Evolutionary conservation across 352 stramenopile genomes (phyloP).

Genomic region (Thraustochytrium striatum): DNA sequence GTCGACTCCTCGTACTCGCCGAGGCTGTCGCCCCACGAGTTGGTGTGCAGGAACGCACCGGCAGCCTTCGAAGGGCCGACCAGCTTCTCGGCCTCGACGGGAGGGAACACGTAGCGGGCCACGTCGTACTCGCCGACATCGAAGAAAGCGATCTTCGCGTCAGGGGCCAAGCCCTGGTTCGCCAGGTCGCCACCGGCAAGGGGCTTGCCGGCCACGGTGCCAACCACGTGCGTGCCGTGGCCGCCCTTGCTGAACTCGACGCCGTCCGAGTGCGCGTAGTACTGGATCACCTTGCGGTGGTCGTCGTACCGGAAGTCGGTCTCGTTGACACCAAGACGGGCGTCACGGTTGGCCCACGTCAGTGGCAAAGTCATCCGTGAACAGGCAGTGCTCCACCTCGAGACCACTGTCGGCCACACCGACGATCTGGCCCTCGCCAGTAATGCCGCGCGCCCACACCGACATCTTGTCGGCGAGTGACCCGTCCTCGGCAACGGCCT

Average conservation of each 20-base stretch:
- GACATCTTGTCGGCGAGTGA: too few species aligned
- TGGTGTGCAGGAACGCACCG: too few species aligned
- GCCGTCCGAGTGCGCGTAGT: not conserved
- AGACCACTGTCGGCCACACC: too few species aligned
- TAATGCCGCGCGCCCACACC: too few species aligned
- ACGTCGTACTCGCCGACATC: slow-evolving; percentile 68
- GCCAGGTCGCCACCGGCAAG: slow-evolving; percentile 33
- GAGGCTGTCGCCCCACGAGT: too few species aligned
- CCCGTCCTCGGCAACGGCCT: too few species aligned
- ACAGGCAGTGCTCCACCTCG: too few species aligned
- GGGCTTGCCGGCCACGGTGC: slow-evolving; percentile 67
- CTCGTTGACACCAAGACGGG: too few species aligned
- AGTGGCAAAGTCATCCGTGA: too few species aligned
- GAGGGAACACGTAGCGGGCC: slow-evolving; percentile 53
- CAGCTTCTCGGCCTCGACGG: slow-evolving; percentile 60
- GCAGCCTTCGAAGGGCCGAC: slow-evolving; percentile 49
- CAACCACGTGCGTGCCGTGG: slow-evolving; percentile 77
- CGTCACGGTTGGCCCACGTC: too few species aligned
- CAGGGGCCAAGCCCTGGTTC: slow-evolving; percentile 64
- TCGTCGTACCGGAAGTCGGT: not conserved
- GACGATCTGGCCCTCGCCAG: too few species aligned
- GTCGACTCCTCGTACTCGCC: too few species aligned
- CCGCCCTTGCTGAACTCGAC: slow-evolving; percentile 54
- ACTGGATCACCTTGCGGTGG: not conserved
- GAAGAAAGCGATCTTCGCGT: slow-evolving; percentile 76